These are phyloP conservation scores for Pogostemon cablin DNA, from an alignment of 257 asterid species.

Conservation along the genomic window DNA sequence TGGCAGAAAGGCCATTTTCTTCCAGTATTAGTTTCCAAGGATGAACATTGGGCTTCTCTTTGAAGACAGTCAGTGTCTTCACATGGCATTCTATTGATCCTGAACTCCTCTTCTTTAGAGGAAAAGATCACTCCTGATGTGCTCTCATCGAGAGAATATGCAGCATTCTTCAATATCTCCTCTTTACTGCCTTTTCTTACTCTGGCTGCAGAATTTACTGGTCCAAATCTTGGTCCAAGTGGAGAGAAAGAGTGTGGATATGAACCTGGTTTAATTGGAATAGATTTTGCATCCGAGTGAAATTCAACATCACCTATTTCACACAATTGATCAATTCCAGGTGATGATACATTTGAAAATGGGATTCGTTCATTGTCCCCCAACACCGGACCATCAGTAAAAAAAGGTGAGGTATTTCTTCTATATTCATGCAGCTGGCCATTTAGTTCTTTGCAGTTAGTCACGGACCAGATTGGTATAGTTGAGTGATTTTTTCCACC, in stretches of 20 bases:
- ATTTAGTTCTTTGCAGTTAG: slow-evolving; percentile 38
- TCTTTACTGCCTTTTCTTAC: slow-evolving; percentile 39
- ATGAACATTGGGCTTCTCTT: slow-evolving; percentile 43
- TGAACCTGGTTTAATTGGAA: slow-evolving; percentile 33
- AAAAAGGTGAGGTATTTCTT: slow-evolving; percentile 38
- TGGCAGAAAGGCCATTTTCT: slow-evolving; percentile 48
- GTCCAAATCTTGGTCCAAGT: slow-evolving; percentile 56
- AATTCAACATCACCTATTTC: slow-evolving; percentile 33
- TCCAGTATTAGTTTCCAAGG: slow-evolving; percentile 42
- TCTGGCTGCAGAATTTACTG: slow-evolving; percentile 32
- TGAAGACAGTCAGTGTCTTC: slow-evolving; percentile 38
- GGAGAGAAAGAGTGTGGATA: slow-evolving; percentile 63
- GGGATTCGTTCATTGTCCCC: slow-evolving; percentile 47
- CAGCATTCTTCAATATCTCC: slow-evolving; percentile 36
- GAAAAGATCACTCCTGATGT: slow-evolving; percentile 41
- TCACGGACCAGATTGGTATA: slow-evolving; percentile 40
- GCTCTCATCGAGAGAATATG: slow-evolving; percentile 46
- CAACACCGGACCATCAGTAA: slow-evolving; percentile 73
- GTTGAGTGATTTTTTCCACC: slow-evolving; percentile 42
- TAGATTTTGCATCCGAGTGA: slow-evolving; percentile 34
- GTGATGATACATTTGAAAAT: slow-evolving; percentile 40
- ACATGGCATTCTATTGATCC: slow-evolving; percentile 40
- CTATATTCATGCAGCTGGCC: slow-evolving; percentile 33
- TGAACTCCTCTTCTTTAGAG: slow-evolving; percentile 48
- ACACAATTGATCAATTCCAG: slow-evolving; percentile 33